A percentile compares a stretch with the other conserved stretches of the same genome.
Evolutionary conservation across 2,329 filamentous ascomycete species (phyloP).

Genomic region (Penicillium griseofulvum): DNA sequence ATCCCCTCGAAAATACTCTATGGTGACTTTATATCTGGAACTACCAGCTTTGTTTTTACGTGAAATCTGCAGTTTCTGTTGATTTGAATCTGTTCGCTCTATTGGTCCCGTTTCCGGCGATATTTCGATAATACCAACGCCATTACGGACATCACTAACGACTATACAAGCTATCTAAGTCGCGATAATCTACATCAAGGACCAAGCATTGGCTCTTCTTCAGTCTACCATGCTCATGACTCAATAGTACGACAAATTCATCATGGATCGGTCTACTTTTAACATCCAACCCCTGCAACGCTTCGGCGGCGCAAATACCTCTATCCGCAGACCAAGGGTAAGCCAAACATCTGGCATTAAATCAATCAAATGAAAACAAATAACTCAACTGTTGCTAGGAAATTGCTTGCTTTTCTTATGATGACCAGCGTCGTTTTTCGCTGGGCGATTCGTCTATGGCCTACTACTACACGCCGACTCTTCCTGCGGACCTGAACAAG

Average conservation of each 20-base stretch:
- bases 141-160: not conserved
- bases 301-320: conserved; percentile 65
- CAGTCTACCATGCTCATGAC: not conserved
- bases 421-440: conserved; percentile 73
- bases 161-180: not conserved
- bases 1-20: not conserved
- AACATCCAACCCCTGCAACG: conserved; percentile 67
- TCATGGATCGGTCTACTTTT: conserved; percentile 50
- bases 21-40: not conserved
- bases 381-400: conserved; percentile 57
- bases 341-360: conserved; percentile 16
- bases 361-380: not conserved
- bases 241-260: not conserved
- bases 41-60: not conserved
- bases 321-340: conserved; percentile 73
- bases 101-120: not conserved
- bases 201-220: not conserved
- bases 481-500: conserved; percentile 70
- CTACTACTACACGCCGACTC: conserved; percentile 78
- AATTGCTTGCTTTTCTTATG: conserved; percentile 90
- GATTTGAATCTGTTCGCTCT: not conserved
- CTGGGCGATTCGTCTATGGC: conserved; percentile 75
- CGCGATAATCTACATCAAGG: conserved; percentile 2
- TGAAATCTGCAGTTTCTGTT: not conserved
- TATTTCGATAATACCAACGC: not conserved